Evolutionary conservation across 1,284 basidiomycete genomes (phyloP).

Genomic region (Sporisorium scitamineum): DNA sequence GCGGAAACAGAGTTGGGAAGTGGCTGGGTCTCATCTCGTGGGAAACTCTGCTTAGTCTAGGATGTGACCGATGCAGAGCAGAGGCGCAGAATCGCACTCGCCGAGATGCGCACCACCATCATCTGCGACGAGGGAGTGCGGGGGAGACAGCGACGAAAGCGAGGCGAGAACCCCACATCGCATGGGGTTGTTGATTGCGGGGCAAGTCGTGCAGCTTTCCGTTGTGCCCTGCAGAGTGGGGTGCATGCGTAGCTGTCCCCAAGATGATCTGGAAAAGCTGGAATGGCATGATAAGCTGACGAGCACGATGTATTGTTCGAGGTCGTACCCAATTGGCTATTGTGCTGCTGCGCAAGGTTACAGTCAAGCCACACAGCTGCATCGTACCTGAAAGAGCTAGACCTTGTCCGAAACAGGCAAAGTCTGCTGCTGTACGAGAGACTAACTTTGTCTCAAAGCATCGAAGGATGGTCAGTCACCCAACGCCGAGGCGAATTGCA

Average conservation of each 20-base stretch:
- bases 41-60: not conserved
- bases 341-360: too few species aligned
- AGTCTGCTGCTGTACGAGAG: too few species aligned
- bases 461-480: too few species aligned
- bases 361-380: not conserved
- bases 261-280: too few species aligned
- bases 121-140: not conserved
- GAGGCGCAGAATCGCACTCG: too few species aligned
- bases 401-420: too few species aligned
- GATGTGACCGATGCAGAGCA: not conserved
- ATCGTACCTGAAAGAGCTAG: not conserved
- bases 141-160: too few species aligned
- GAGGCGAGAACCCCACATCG: not conserved
- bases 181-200: not conserved
- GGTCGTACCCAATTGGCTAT: too few species aligned
- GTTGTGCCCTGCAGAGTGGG: not conserved
- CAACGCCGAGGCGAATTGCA: too few species aligned
- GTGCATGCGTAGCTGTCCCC: not conserved
- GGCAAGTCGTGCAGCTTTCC: not conserved
- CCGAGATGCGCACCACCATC: too few species aligned
- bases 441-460: too few species aligned
- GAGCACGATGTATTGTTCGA: too few species aligned
- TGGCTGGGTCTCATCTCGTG: not conserved
- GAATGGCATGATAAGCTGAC: not conserved
- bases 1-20: not conserved